Base-by-base conservation (phyloP, 257 asterid genomes). In the Rubia yunnanensis region DNA sequence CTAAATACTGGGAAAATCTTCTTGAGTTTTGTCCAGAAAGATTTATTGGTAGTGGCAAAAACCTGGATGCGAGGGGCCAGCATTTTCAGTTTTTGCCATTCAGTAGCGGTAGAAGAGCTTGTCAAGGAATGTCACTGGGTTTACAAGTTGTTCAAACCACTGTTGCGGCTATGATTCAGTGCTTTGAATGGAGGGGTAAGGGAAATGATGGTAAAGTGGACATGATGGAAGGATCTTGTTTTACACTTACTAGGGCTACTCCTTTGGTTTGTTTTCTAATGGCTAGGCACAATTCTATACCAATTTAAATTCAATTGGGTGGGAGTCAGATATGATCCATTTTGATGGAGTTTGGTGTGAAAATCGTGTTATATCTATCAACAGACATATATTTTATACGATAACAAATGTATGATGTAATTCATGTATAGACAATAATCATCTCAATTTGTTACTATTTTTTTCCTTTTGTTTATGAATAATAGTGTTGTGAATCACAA, bases 61-160 rank as follows among this genome's bases (percentile, higher is more conserved):
- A n/a, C n/a, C n/a, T 83, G 77, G 95, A 89, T 71, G 88, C 83
- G 9, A 85, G 94, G 68, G 96, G 96, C 35, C 96, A 89, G 36
- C 79, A 87, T 68, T 86, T 72, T 44, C 78, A 84, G 56, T 69
- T 80, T 46, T 65, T 89, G 80, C 95, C 96, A 10, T 86, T 89
- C 35, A 91, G 96, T 18, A 84, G 74, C 0, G 96, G 95, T 15
- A 30, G 92, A 69, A 70, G 96, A 59, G 87, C 87, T 10, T 89
- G 95, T 66, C 96, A 92, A 0, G 95, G 95, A 39, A 85, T 86
- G 15, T 74, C 95, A 31, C 50, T 89, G 89, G 83, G 66, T 50
- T 84, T 22, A n/a, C n/a, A n/a, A n/a, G n/a, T n/a, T n/a, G n/a
- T n/a, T n/a, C n/a, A n/a, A n/a, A n/a, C n/a, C n/a, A 80, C 74